Evolutionary conservation across 768 basidiomycete species (phyloP), one percentile per base, ranked within the genome.

Genomic region (Pleurotus eryngii): DNA sequence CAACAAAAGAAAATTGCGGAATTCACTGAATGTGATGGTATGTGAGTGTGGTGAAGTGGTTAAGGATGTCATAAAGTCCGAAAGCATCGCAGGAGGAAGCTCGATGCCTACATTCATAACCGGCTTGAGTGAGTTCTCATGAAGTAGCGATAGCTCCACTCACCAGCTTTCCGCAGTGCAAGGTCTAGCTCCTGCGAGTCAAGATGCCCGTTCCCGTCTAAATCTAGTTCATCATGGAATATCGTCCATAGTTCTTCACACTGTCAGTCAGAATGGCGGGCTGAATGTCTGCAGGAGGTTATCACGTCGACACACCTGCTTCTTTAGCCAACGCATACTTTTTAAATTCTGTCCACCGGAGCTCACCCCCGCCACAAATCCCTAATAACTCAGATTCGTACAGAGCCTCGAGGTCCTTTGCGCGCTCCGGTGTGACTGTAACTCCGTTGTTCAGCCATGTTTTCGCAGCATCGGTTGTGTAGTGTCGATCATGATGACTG

Each of bases 181-280:
- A 66, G 58, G 35, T 68, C 63, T 30, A 78, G 69, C 58, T 79
- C 77, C 26, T 68, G 63, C 24, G 81, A 75, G 65, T 95, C 92
- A 27, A 97, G 70, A 56, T 81, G 83, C 6, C 92, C 94, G 71
- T 97, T 92, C 24, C 89, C 82, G 65, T 97, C 93, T 59, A 93
- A 76, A 74, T 96, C 95, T 49, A 97, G 81, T 64, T 95, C 90
- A 66, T 93, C 80, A 61, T 92, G 91, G 71, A 97, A 97, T 56
- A 95, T 86, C 50, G 83, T 77, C 95, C 95, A 97, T 18, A 97
- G 77, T 71, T 96, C 94, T 92, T 57, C 46, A 55, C 57, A 54
- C 46, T 12, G 48, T 61, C 58, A 70, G 39, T 49, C 60, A 59
- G 62, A 38, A 60, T 46, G 18, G 26, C 58, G 49, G 50, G 35